Evolutionary conservation across 495 filamentous ascomycete species (phyloP).

Genomic region (Podospora pseudopauciseta): DNA sequence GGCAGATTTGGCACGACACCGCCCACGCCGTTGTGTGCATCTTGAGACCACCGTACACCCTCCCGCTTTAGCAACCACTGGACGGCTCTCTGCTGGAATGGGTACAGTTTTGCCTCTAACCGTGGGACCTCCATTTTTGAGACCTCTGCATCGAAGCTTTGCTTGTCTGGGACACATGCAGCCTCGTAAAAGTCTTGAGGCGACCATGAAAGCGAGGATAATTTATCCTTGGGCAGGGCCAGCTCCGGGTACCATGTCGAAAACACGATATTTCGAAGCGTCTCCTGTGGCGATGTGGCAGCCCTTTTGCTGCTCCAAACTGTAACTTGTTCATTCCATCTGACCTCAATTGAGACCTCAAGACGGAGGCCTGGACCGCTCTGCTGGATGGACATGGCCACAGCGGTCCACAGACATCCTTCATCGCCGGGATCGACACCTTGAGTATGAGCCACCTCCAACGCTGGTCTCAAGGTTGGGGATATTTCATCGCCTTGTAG

Average conservation of each 20-base stretch:
- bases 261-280: conserved; percentile 24
- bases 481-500: conserved; percentile 15
- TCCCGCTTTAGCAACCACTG: conserved; percentile 47
- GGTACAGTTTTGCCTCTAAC: conserved; percentile 38
- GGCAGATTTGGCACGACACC: conserved; percentile 18
- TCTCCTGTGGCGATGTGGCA: conserved; percentile 16
- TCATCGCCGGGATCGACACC: conserved; percentile 14
- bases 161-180: conserved; percentile 35
- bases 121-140: conserved; percentile 25
- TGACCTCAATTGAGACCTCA: conserved; percentile 19
- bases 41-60: conserved; percentile 36
- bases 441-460: conserved; percentile 16
- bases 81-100: conserved; percentile 44
- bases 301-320: conserved; percentile 17
- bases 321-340: conserved; percentile 26
- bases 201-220: conserved; percentile 20
- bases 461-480: not conserved
- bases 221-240: not conserved
- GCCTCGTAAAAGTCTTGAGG: conserved; percentile 47
- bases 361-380: conserved; percentile 16
- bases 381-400: conserved; percentile 19
- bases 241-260: conserved; percentile 29
- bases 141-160: conserved; percentile 20
- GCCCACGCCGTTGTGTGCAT: conserved; percentile 6
- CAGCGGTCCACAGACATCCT: conserved; percentile 27